Evolutionary conservation across 768 basidiomycete species (phyloP).

Genomic region (Tulasnella sp.): DNA sequence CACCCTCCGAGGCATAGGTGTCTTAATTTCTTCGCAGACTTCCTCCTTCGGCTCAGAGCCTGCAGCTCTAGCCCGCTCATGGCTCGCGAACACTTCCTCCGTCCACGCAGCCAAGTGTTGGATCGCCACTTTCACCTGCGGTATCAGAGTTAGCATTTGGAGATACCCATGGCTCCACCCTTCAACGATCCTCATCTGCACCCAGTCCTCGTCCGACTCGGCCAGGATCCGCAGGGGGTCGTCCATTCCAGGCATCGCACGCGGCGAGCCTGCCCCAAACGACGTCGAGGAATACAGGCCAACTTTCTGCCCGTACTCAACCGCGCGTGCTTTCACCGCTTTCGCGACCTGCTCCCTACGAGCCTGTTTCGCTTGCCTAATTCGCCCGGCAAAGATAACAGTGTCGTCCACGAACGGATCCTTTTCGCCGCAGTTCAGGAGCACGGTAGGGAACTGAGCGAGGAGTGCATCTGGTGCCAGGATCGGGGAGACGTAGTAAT

Average conservation of each 20-base stretch:
- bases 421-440: constrained; percentile 93
- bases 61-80: constrained; percentile 5
- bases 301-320: background rate
- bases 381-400: constrained; percentile 85
- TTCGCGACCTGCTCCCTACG: constrained; percentile 35
- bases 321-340: background rate
- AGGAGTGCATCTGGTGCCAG: constrained; percentile 72
- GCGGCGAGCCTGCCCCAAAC: constrained; percentile 18
- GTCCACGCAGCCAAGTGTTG: constrained; percentile 88
- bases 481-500: constrained; percentile 94
- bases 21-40: background rate
- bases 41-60: constrained; percentile 2
- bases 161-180: constrained; percentile 97
- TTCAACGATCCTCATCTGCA: constrained; percentile 81
- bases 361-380: constrained; percentile 88
- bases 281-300: constrained; percentile 3
- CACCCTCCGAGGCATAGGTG: background rate
- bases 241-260: background rate
- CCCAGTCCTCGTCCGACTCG: constrained; percentile 89
- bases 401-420: constrained; percentile 96
- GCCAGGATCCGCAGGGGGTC: constrained; percentile 18
- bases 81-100: constrained; percentile 48
- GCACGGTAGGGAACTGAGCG: constrained; percentile 84
- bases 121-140: constrained; percentile 65
- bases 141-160: constrained; percentile 85